These are phyloP conservation scores for Dendrothele bispora DNA, from an alignment of 768 basidiomycete genomes.

Conservation along the genomic window DNA sequence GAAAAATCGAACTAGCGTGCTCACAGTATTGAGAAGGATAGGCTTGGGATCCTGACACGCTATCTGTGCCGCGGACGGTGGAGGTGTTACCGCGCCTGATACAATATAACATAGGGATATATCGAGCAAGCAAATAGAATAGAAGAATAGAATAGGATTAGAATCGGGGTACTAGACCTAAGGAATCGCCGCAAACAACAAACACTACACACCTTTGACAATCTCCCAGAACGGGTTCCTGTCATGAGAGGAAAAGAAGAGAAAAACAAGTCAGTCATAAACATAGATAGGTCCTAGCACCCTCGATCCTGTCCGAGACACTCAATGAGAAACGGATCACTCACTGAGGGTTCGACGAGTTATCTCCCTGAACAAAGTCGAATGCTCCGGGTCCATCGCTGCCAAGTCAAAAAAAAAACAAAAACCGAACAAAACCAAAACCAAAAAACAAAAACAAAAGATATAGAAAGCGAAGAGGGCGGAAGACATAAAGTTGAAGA, in stretches of 20 bases:
- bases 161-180: no score
- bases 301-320: no score
- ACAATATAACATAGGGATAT: no score
- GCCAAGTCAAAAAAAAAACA: no score
- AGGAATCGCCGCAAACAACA: not conserved
- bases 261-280: not conserved
- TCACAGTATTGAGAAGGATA: slow-evolving; percentile 71
- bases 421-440: no score
- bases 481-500: no score
- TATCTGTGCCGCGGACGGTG: slow-evolving; percentile 57
- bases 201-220: slow-evolving; percentile 56
- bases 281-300: not conserved
- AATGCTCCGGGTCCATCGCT: slow-evolving; percentile 83
- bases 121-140: no score
- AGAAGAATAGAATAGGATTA: slow-evolving; percentile 1
- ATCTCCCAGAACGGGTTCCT: slow-evolving; percentile 83
- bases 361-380: slow-evolving; percentile 76
- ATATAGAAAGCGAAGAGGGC: no score
- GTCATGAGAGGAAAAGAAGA: slow-evolving; percentile 8
- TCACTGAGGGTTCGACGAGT: slow-evolving; percentile 57
- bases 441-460: no score
- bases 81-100: slow-evolving; percentile 67
- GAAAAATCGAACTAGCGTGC: slow-evolving; percentile 20
- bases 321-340: slow-evolving; percentile 21
- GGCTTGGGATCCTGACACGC: slow-evolving; percentile 80